Base-by-base conservation (phyloP, 2,329 filamentous ascomycete genomes). In the Ceratocystis papillata region DNA sequence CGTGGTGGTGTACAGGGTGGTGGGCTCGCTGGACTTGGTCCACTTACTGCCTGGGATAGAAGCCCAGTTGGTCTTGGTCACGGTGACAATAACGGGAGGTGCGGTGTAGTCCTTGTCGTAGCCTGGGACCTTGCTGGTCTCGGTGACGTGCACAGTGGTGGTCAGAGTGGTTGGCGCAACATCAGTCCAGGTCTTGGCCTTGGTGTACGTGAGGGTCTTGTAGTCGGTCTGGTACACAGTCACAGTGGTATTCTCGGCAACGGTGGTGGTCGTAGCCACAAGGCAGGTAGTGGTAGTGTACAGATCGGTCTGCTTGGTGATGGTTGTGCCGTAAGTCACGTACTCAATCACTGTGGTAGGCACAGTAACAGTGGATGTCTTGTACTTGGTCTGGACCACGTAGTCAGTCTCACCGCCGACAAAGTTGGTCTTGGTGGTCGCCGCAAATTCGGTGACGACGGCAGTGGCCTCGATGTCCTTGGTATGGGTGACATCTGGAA, bases 11-110 rank as follows among this genome's bases (percentile, higher is more conserved):
- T 50, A 57, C 63, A 64, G 50, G 30, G 63, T 64, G 33, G 8
- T 64, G 7, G 63, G 63, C 20, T 12, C 37, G 5, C 5, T 33
- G 3, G 50, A 33, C n/a, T 30, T 45, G 45, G 17, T 25, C 63
- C 17, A 45, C 7, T 1, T 37, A 4, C 44, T 28, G 50, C 25
- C 46, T 5, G 48, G n/a, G 33, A 59, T 28, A 22, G 33, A 44
- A 33, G 22, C 30, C 48, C 48, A 55, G 28, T 61, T 67, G 44
- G 62, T 63, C 28, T 60, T 37, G 62, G 61, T 60, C 20, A 65
- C 48, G 7, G 66, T 67, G 33, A 65, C 63, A 28, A 65, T 59
- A 17, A 65, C 59, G 46, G 46, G 57, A 5, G 66, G 62, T 10
- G 62, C 57, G 2, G 66, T 20, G 48, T 33, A 10, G 33, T 10